These are phyloP conservation scores for Komagataella kurtzmanii DNA, from an alignment of 805 yeast species.

Conservation along the genomic window DNA sequence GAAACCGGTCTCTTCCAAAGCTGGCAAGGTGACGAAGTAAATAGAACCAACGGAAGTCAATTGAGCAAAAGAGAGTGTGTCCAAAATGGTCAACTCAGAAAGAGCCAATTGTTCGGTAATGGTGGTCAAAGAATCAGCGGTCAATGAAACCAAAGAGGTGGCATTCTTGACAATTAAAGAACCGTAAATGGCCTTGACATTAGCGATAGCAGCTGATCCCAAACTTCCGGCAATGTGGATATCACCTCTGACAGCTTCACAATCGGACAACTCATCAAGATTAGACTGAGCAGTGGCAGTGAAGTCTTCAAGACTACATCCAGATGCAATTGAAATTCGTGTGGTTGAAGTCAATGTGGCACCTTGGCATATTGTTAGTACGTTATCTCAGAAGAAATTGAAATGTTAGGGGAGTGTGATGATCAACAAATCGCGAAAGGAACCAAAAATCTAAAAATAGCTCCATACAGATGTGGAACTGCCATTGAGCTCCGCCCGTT, in stretches of 20 bases:
- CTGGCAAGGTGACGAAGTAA: slow-evolving; percentile 76
- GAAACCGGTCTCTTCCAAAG: slow-evolving; percentile 59
- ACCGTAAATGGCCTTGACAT: slow-evolving; percentile 70
- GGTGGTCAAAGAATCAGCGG: slow-evolving; percentile 68
- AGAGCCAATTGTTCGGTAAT: slow-evolving; percentile 63
- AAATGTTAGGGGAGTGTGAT: neutral
- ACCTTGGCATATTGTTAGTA: slow-evolving; percentile 13
- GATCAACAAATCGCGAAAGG: neutral
- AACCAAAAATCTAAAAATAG: neutral
- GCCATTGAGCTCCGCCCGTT: neutral
- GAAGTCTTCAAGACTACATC: slow-evolving; percentile 50
- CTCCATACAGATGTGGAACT: neutral
- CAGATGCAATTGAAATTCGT: slow-evolving; percentile 32
- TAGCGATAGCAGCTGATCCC: slow-evolving; percentile 55
- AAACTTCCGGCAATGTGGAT: slow-evolving; percentile 54
- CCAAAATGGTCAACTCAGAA: slow-evolving; percentile 49
- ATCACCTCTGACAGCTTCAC: slow-evolving; percentile 75
- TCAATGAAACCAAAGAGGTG: slow-evolving; percentile 42
- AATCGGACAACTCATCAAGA: slow-evolving; percentile 57
- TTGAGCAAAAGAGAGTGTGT: slow-evolving; percentile 59
- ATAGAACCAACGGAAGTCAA: slow-evolving; percentile 75
- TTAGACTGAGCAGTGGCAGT: slow-evolving; percentile 76
- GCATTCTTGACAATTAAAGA: slow-evolving; percentile 56
- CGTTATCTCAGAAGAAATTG: neutral
- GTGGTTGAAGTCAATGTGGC: slow-evolving; percentile 44